A percentile compares a stretch with the other conserved stretches of the same genome.
These are phyloP conservation scores for Tricholoma furcatifolium DNA, from an alignment of 768 basidiomycete genomes.

Conservation along the genomic window DNA sequence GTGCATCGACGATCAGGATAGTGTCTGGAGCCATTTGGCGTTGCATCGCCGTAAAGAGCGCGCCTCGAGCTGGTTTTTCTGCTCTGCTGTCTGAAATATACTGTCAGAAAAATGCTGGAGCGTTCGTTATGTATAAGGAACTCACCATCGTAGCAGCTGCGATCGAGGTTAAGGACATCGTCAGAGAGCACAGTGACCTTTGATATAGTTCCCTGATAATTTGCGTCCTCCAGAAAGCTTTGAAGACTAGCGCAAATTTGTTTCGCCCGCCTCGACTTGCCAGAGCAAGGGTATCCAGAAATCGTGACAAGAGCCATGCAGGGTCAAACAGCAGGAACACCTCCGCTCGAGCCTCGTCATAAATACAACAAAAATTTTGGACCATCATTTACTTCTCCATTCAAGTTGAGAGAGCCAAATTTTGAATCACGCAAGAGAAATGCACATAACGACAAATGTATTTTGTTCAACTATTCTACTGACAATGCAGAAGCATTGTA, in stretches of 20 bases:
- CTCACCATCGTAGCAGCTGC: slow-evolving; percentile 75
- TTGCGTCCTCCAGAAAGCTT: slow-evolving; percentile 41
- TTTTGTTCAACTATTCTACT: no score
- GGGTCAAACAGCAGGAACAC: neutral
- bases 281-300: slow-evolving; percentile 83
- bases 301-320: slow-evolving; percentile 93
- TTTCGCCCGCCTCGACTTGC: slow-evolving; percentile 74
- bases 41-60: slow-evolving; percentile 81
- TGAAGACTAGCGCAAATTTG: slow-evolving; percentile 65
- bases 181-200: slow-evolving; percentile 65
- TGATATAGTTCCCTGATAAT: slow-evolving; percentile 52
- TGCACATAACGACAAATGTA: neutral
- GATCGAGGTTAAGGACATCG: slow-evolving; percentile 60
- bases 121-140: slow-evolving; percentile 3
- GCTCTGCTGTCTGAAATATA: slow-evolving; percentile 57
- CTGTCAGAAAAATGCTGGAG: neutral
- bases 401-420: no score
- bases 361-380: no score
- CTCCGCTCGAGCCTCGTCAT: no score
- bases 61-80: slow-evolving; percentile 87
- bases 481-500: slow-evolving; percentile 21
- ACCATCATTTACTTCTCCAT: no score
- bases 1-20: slow-evolving; percentile 84
- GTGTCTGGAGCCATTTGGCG: slow-evolving; percentile 69
- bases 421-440: no score